Evolutionary conservation across 768 basidiomycete species (phyloP).

Genomic region (Leucocoprinus leucothites): DNA sequence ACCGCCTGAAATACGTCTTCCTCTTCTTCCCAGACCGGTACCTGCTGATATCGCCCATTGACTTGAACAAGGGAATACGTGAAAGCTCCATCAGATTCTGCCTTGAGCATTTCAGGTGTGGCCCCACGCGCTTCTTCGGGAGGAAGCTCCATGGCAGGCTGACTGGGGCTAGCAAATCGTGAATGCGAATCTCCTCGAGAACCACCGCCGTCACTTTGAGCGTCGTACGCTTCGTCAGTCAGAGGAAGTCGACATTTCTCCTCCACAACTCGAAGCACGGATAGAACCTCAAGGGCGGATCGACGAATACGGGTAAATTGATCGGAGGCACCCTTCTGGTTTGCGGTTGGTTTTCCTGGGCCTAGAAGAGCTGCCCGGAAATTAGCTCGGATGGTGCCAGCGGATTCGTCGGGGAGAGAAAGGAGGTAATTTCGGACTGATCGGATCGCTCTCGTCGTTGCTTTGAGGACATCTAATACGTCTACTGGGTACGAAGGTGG

Average conservation of each 20-base stretch:
- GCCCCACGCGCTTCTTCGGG: constrained; percentile 31
- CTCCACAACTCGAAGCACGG: constrained; percentile 76
- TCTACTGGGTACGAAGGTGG: constrained; percentile 31
- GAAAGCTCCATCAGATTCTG: constrained; percentile 61
- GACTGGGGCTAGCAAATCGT: constrained; percentile 40
- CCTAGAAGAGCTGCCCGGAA: constrained; percentile 53
- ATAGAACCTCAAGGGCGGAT: constrained; percentile 81
- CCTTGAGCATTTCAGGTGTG: constrained; percentile 24
- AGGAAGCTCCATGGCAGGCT: constrained; percentile 29
- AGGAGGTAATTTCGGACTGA: constrained; percentile 83
- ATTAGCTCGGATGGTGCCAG: constrained; percentile 49
- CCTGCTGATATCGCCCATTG: constrained; percentile 56
- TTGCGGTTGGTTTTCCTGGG: constrained; percentile 29
- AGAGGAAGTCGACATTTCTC: constrained; percentile 73
- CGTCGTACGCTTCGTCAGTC: constrained; percentile 81
- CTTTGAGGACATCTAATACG: constrained; percentile 70
- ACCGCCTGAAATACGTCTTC: constrained; percentile 43
- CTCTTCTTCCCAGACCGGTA: constrained; percentile 85
- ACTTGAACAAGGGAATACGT: constrained; percentile 70
- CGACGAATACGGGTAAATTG: constrained; percentile 69
- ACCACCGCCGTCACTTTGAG: constrained; percentile 64
- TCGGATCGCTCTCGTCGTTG: constrained; percentile 77
- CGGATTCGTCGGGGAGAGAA: constrained; percentile 73
- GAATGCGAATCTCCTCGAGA: constrained; percentile 32
- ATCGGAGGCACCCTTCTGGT: constrained; percentile 37